A percentile compares a stretch with the other conserved stretches of the same genome.
These are phyloP conservation scores for Candida ficus DNA, from an alignment of 805 yeast genomes.

Conservation along the genomic window DNA sequence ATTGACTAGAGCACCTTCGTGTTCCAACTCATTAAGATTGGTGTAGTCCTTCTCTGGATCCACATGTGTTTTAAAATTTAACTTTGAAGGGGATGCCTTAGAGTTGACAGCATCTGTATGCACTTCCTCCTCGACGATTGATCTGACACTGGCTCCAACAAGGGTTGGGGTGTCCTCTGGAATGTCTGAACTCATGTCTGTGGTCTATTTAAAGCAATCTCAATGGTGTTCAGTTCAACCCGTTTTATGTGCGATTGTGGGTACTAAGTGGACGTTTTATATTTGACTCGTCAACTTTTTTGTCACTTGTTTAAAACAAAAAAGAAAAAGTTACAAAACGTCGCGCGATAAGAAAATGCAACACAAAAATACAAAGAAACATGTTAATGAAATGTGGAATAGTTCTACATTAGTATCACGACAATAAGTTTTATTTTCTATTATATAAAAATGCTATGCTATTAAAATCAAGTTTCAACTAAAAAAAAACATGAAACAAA, in stretches of 20 bases:
- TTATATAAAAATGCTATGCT: no score
- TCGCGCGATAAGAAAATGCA: no score
- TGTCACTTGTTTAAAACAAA: neutral
- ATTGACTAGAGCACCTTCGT: constrained; percentile 48
- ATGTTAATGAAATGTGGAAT: no score
- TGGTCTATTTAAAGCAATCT: neutral
- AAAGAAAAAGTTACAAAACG: neutral
- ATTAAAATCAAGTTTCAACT: no score
- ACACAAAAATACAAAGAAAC: no score
- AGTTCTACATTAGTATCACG: no score
- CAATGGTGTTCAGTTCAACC: neutral
- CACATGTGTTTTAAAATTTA: constrained; percentile 5
- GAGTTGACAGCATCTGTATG: constrained; percentile 1
- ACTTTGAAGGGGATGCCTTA: constrained; percentile 15
- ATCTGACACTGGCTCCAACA: constrained; percentile 22
- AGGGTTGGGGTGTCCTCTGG: constrained; percentile 14
- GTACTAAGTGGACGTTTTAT: no score
- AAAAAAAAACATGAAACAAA: neutral
- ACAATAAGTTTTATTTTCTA: no score
- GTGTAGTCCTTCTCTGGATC: constrained; percentile 16
- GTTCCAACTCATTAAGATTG: constrained; percentile 30
- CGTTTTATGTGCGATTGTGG: no score
- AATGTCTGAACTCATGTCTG: neutral
- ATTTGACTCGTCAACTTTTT: neutral
- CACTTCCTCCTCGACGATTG: constrained; percentile 15